phyloP scores from a whole-genome alignment of 1,284 basidiomycete species.

The Irpex lacteus region DNA sequence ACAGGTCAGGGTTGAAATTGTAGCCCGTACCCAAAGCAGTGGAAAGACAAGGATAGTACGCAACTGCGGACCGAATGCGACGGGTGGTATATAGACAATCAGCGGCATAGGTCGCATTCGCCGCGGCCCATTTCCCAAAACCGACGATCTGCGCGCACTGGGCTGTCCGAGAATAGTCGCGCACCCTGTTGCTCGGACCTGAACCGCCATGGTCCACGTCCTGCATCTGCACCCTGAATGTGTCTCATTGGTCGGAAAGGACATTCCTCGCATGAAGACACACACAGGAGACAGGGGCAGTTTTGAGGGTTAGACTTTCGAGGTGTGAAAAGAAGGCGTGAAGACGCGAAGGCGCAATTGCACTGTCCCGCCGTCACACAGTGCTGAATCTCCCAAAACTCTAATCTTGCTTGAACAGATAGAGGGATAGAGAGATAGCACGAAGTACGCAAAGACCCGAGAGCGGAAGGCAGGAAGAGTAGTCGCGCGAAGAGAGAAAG shows the following conservation, averaged over 20 bases:
- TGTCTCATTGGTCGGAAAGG: slow-evolving; percentile 9
- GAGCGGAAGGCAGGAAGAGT: neutral
- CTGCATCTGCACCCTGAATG: slow-evolving; percentile 2
- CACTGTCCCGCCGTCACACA: neutral
- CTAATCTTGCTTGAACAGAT: neutral
- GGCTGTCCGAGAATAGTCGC: neutral
- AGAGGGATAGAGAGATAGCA: neutral
- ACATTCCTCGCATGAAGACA: slow-evolving; percentile 2
- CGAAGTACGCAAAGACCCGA: neutral
- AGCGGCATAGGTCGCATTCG: neutral
- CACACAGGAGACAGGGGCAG: neutral
- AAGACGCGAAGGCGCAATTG: neutral
- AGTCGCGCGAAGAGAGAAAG: neutral
- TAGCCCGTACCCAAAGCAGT: neutral
- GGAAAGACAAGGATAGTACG: neutral
- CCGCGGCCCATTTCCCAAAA: neutral
- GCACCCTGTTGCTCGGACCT: neutral
- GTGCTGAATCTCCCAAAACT: neutral
- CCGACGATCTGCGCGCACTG: neutral
- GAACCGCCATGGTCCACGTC: neutral
- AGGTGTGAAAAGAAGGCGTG: neutral
- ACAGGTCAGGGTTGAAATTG: neutral
- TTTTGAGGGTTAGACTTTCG: slow-evolving; percentile 1
- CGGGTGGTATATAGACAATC: neutral
- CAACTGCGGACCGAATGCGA: neutral